Evolutionary conservation across 192 early-diverging fungal species (phyloP), one percentile per base, ranked within the genome.

Genomic region (Mortierella hygrophila): DNA sequence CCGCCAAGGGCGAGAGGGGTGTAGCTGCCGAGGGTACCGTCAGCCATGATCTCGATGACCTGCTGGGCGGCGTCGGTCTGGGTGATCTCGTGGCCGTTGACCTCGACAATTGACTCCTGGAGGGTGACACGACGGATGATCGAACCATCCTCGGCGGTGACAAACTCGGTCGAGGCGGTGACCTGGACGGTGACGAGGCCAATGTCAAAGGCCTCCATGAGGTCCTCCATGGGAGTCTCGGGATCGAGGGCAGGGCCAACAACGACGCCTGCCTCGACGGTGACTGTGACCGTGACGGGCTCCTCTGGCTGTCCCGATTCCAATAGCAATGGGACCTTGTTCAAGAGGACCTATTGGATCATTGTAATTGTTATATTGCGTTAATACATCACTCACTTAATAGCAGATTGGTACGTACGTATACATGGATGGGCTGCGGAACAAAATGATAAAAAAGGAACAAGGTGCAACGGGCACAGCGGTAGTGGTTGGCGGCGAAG

Each of bases 101-200:
- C 88, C 80, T 93, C 92, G 41, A 89, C 83, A 57, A 93, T 90
- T 8, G 82, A 80, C 71, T 91, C 88, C 41, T 82, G 70, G 1
- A 93, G 86, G 42, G 75, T 85, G 16, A 93, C 83, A 57, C 92
- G 90, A 42, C 91, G 90, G 88, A 92, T 77, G 44, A 90, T 26
- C 23, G 78, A 72, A 20, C 88, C 87, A 35, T 91, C 92, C 5
- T 88, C 82, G 2, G 82, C 70, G 20, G 83, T 46, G 32, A 89
- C 79, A 74, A 87, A 88, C 78, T 92, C 83, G 23, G 89, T 81
- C 23, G 81, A 69, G 35, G 91, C 89, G 20, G 81, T 88, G 37
- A 93, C 89, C 77, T 93, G 88, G 32, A 93, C 92, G 13, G 90
- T 92, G 29, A 90, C 91, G 18, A 93, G 83, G 9, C 92, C 91